These are phyloP conservation scores for Tricholoma sp. DNA, from an alignment of 768 basidiomycete species.

Conservation along the genomic window DNA sequence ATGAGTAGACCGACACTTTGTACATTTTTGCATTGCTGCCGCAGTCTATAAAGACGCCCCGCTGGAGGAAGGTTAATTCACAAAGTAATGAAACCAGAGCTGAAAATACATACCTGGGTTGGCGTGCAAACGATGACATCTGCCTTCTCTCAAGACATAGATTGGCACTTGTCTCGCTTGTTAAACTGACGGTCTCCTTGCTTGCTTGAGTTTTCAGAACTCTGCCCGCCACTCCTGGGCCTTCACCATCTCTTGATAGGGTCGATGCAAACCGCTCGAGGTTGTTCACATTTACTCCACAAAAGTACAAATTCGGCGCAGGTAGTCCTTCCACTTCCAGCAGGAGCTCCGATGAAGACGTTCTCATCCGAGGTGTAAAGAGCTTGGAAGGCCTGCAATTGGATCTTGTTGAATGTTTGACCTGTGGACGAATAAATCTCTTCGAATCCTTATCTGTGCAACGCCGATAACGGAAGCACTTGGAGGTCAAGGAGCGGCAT, in stretches of 20 bases:
- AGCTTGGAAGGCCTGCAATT: slow-evolving; percentile 98
- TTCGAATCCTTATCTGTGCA: slow-evolving; percentile 93
- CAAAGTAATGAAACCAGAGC: not conserved
- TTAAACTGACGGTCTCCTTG: slow-evolving; percentile 90
- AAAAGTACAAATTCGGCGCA: slow-evolving; percentile 96
- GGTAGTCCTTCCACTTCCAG: slow-evolving; percentile 95
- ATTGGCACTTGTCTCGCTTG: slow-evolving; percentile 92
- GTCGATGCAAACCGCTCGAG: slow-evolving; percentile 90
- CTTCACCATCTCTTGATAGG: slow-evolving; percentile 98
- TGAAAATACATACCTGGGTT: slow-evolving; percentile 55
- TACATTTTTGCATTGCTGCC: slow-evolving; percentile 96
- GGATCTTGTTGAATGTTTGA: slow-evolving; percentile 95
- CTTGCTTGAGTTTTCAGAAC: slow-evolving; percentile 82
- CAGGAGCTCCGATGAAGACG: slow-evolving; percentile 93
- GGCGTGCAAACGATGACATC: slow-evolving; percentile 96
- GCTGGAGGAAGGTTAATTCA: slow-evolving; percentile 38
- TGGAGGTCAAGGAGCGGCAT: slow-evolving; percentile 94
- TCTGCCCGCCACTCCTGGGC: slow-evolving; percentile 84
- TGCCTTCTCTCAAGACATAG: slow-evolving; percentile 78
- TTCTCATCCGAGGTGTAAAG: slow-evolving; percentile 96
- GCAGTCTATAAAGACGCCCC: slow-evolving; percentile 94
- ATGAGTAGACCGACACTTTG: slow-evolving; percentile 91
- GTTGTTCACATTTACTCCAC: slow-evolving; percentile 83
- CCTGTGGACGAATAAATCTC: slow-evolving; percentile 77
- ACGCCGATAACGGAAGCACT: slow-evolving; percentile 79